Percentiles rank a stretch among this genome's conserved stretches.
phyloP scores from a whole-genome alignment of 2,329 filamentous ascomycete genomes.

The Clonostachys solani region DNA sequence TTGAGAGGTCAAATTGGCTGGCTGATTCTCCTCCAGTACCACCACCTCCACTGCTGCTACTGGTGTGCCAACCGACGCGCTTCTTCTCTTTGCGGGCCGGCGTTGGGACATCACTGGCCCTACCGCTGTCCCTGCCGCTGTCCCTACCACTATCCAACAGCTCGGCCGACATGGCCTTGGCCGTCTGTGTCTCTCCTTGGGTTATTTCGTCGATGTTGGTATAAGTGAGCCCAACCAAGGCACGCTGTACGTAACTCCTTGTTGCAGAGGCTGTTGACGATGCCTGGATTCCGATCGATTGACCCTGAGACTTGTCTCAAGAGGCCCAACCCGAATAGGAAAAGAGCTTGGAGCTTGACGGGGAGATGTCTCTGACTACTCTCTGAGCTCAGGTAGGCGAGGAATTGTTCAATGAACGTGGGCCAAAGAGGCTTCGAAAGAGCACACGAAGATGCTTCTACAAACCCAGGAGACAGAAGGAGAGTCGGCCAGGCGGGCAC shows the following conservation, averaged over 20 bases:
- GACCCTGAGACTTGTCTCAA: slow-evolving; percentile 4
- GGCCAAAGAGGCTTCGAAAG: no score
- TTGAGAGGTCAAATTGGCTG: slow-evolving; percentile 5
- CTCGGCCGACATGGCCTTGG: slow-evolving; percentile 4
- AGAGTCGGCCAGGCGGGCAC: no score
- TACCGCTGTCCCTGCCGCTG: slow-evolving; percentile 16
- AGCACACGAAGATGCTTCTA: no score
- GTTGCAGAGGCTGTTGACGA: not conserved
- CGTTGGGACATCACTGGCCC: slow-evolving; percentile 18
- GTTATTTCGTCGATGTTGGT: no score
- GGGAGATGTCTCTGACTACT: not conserved
- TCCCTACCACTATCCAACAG: slow-evolving; percentile 12
- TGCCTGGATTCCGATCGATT: slow-evolving; percentile 1
- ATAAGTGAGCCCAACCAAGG: not conserved
- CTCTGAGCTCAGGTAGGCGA: no score
- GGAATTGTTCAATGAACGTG: no score
- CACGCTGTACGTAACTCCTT: not conserved
- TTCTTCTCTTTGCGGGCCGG: slow-evolving; percentile 32
- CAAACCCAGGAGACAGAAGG: no score
- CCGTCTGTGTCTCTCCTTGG: no score
- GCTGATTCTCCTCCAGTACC: not conserved
- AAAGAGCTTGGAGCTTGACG: not conserved
- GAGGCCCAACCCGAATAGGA: not conserved
- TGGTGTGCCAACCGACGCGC: slow-evolving; percentile 30
- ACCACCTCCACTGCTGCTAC: slow-evolving; percentile 13